Evolutionary conservation across 129 eudicot species (phyloP).

Genomic region (Arctium minus): DNA sequence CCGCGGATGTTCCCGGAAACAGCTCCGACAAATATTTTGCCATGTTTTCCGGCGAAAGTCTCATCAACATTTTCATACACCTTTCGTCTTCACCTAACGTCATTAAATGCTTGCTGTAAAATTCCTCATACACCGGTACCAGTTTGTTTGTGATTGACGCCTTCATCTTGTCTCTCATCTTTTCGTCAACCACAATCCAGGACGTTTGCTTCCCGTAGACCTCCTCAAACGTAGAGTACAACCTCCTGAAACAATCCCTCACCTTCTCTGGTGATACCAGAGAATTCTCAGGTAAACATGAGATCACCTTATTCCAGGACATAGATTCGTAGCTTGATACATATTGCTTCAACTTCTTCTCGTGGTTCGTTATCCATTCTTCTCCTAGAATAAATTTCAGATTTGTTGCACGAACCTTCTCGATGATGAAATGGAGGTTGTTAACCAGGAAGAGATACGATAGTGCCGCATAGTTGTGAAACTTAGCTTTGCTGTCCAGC

Average conservation of each 20-base stretch:
- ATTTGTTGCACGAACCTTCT: conserved; percentile 49
- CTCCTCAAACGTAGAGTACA: conserved; percentile 47
- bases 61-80: conserved; percentile 27
- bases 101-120: conserved; percentile 32
- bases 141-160: conserved; percentile 39
- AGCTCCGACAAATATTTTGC: conserved; percentile 39
- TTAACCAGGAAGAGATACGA: conserved; percentile 59
- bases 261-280: conserved; percentile 29
- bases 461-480: conserved; percentile 43
- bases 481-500: conserved; percentile 49
- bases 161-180: conserved; percentile 56
- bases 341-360: conserved; percentile 40
- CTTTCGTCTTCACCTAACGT: conserved; percentile 31
- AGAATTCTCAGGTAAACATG: conserved; percentile 32
- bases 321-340: conserved; percentile 45
- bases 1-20: conserved; percentile 16
- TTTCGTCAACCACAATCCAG: conserved; percentile 54
- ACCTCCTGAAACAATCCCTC: conserved; percentile 46
- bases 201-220: conserved; percentile 48
- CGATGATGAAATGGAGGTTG: conserved; percentile 57
- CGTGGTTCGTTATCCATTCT: conserved; percentile 55
- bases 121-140: conserved; percentile 40
- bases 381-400: conserved; percentile 57
- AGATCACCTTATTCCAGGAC: conserved; percentile 54
- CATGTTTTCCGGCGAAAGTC: conserved; percentile 54